Conservation (phyloP, 176 grass and related monocot genomes). For the Puccinellia tenuiflora region DNA sequence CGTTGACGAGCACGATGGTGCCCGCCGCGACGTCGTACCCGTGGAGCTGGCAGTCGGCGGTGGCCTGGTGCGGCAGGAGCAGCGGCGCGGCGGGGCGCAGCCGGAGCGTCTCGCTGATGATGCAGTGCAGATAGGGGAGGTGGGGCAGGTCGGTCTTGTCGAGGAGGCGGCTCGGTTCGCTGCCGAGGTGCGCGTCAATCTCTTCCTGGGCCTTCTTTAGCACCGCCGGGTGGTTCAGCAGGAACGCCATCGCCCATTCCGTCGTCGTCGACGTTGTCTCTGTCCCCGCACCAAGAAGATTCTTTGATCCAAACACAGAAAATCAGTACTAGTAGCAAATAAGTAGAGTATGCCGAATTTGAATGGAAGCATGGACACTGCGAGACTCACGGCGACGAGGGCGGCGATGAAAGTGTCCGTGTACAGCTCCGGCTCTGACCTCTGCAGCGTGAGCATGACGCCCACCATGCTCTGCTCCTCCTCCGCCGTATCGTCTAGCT, state of each 20-base stretch:
- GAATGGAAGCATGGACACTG: not conserved
- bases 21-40: not conserved
- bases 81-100: not conserved
- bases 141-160: not conserved
- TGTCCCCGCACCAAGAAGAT: conserved; percentile 20
- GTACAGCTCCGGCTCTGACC: conserved; percentile 36
- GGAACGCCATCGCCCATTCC: conserved; percentile 53
- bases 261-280: conserved; percentile 37
- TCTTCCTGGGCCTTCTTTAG: conserved; percentile 32
- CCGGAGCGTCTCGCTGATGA: not conserved
- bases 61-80: not conserved
- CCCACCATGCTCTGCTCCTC: conserved; percentile 32
- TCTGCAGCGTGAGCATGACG: conserved; percentile 34
- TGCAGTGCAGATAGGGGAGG: not conserved
- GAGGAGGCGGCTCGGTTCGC: not conserved
- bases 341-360: not conserved
- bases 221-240: conserved; percentile 49
- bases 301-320: not conserved
- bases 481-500: not conserved
- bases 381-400: conserved; percentile 26
- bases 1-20: conserved; percentile 6
- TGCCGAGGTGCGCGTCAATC: conserved; percentile 32
- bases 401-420: conserved; percentile 34
- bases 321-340: not conserved
- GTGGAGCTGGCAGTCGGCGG: conserved; percentile 6